Base-by-base conservation (phyloP, 257 asterid species). In the Echites panduratus region DNA sequence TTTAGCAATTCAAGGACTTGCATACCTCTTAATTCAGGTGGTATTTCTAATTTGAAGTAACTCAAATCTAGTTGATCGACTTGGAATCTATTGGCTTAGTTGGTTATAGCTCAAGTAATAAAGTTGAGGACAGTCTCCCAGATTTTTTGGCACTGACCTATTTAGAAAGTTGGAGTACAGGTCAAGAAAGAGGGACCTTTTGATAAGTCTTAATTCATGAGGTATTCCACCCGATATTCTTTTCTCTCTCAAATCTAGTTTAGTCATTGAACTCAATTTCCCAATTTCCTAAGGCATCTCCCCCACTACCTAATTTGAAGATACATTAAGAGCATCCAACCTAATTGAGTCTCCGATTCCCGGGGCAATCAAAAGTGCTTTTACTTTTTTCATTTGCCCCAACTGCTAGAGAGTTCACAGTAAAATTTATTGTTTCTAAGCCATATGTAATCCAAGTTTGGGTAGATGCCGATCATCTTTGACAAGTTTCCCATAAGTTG, bases 191-290 rank as follows among this genome's bases (percentile, higher is more conserved):
- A 41, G 62, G 13, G 82, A 64, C 20, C 61, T 65, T 4, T 50
- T 26, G 0, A 82, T 70, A n/a, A 48, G 58, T 7, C 78, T 56
- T 10, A 82, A 58, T 17, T 72, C 75, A 48, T 41, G 2, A 12
- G 88, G 83, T 12, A 79, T 20, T 5, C 22, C 29, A 13, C 88
- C 88, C 9, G 75, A 69, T 13, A 81, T 35, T 84, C 79, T 10
- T n/a, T n/a, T n/a, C n/a, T 68, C 71, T 41, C 75, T 73, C 73
- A 77, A 65, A 40, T 35, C 20, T 41, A 84, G 72, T 20, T 9
- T 63, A 11, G 72, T 2, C 70, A 84, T n/a, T 12, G 9, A 70
- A 13, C 53, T 54, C 41, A 84, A 32, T 3, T 71, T 73, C 24
- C 74, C 67, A 2, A 82, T 52, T 70, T 79, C 68, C 66, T 12